These are phyloP conservation scores for Corchorus olitorius DNA, from an alignment of 345 rosid species.

Conservation along the genomic window DNA sequence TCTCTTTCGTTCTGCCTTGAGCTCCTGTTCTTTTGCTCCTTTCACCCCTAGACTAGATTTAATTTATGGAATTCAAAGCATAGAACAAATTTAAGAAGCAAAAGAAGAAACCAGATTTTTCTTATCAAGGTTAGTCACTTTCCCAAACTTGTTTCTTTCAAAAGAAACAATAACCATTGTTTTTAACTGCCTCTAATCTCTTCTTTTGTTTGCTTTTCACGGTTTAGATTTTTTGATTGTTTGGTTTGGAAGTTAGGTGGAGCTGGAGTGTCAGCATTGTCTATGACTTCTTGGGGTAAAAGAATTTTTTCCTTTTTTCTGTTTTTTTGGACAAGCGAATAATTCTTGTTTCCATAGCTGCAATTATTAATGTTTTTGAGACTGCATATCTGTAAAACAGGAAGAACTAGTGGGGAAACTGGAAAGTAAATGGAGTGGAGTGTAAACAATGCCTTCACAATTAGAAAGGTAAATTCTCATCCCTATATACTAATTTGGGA, in stretches of 20 bases:
- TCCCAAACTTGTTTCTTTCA: not conserved
- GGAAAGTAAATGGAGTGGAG: no score
- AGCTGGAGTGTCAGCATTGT: not conserved
- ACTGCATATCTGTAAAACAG: no score
- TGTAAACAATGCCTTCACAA: no score
- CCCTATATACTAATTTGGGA: no score
- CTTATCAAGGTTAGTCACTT: not conserved
- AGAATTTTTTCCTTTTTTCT: no score
- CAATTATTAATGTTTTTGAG: no score
- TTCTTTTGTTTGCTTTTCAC: not conserved
- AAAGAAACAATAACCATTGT: not conserved
- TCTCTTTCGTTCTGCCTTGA: not conserved
- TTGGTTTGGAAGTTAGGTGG: not conserved
- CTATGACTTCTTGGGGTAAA: slow-evolving; percentile 12
- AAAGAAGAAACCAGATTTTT: slow-evolving; percentile 4
- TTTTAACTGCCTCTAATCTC: not conserved
- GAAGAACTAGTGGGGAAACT: no score
- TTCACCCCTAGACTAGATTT: not conserved
- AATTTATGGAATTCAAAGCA: not conserved
- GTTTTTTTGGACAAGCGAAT: no score
- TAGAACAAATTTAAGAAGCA: slow-evolving; percentile 4
- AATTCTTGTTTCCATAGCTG: no score
- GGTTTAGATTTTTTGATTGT: not conserved
- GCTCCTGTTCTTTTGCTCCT: slow-evolving; percentile 7
- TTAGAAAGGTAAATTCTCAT: no score